Evolutionary conservation across 208 protist species (phyloP), one percentile per base, ranked within the genome.

Genomic region (Leishmania martiniquensis): DNA sequence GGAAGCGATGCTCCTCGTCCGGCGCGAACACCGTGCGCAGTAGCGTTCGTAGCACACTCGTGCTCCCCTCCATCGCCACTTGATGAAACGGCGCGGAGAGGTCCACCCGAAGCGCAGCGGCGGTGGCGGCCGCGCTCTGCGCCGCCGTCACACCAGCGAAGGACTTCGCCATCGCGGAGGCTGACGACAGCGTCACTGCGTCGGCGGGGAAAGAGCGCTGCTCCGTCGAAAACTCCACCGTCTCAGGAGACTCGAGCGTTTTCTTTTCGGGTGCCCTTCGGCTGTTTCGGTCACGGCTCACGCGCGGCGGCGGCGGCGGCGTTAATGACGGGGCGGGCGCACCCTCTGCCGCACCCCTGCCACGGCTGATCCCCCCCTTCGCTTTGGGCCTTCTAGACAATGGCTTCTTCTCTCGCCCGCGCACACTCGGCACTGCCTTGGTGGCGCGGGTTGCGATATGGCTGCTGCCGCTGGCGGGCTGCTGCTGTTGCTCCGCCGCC

Each of bases 1-100:
- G 92, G n/a, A 92, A 62, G 39, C 91, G 89, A 37, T 84, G 80
- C 29, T 63, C 76, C 54, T 89, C 81, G 68, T 96, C 88, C 4
- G 75, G 63, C 10, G 85, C 91, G n/a, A 90, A 85, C 17, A 25
- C 32, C 49, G 62, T 42, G 17, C 63, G 13, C n/a, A 54, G 49
- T 39, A 85, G 62, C 54, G 59, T 66, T 20, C 57, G 69, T 70
- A 84, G 42, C 34, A 73, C 47, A 34, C 66, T 73, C 34, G 4
- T 63, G 75, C 81, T 85, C 13, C 54, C 59, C 47, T 82, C 78
- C 76, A 87, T 91, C 68, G 71, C 76, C 51, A 69, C 66, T 47
- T 84, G 75, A 10, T 80, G 75, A 22, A 85, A 87, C 6, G 82
- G 44, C 13, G 78, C 78, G 57, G 77, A 69, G 59, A 87, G 55